Percentiles rank a stretch among this genome's conserved stretches.
These are phyloP conservation scores for Lentithecium fluviatile DNA, from an alignment of 495 filamentous ascomycete species.

Conservation along the genomic window DNA sequence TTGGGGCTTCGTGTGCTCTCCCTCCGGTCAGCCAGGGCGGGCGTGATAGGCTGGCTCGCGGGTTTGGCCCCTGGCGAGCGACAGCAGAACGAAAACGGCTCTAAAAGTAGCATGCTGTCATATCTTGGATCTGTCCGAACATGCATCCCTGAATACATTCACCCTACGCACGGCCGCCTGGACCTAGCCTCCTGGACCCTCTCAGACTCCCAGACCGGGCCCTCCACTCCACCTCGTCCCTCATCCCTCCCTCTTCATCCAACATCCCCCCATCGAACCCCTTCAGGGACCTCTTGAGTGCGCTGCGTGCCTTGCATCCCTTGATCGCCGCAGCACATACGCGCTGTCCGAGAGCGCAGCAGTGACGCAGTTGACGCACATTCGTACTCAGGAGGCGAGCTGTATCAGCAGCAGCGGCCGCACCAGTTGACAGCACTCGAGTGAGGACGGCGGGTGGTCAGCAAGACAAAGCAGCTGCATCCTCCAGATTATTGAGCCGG, in stretches of 20 bases:
- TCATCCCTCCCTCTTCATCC: conserved; percentile 6
- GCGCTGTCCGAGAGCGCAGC: not conserved
- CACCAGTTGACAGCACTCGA: too few relatives aligned
- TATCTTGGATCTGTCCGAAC: conserved; percentile 6
- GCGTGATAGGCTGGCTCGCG: conserved; percentile 12
- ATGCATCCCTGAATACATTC: conserved; percentile 31
- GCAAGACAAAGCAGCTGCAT: conserved; percentile 1
- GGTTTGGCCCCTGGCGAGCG: conserved; percentile 5
- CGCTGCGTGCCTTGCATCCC: conserved; percentile 8
- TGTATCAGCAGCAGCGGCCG: too few relatives aligned
- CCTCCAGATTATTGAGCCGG: too few relatives aligned
- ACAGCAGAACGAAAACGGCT: conserved; percentile 5
- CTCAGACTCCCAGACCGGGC: conserved; percentile 12
- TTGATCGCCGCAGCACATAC: not conserved
- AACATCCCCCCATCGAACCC: not conserved
- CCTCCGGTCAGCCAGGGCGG: conserved; percentile 8
- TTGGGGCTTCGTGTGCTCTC: not conserved
- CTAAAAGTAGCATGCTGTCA: conserved; percentile 32
- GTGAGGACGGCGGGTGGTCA: conserved; percentile 19
- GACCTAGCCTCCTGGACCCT: conserved; percentile 2
- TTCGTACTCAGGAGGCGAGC: conserved; percentile 21
- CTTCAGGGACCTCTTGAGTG: not conserved
- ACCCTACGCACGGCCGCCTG: conserved; percentile 24
- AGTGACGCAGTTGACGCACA: conserved; percentile 10
- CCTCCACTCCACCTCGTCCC: conserved; percentile 11